These are phyloP conservation scores for Eucalyptus erythrocorys DNA, from an alignment of 345 rosid genomes.

Conservation along the genomic window DNA sequence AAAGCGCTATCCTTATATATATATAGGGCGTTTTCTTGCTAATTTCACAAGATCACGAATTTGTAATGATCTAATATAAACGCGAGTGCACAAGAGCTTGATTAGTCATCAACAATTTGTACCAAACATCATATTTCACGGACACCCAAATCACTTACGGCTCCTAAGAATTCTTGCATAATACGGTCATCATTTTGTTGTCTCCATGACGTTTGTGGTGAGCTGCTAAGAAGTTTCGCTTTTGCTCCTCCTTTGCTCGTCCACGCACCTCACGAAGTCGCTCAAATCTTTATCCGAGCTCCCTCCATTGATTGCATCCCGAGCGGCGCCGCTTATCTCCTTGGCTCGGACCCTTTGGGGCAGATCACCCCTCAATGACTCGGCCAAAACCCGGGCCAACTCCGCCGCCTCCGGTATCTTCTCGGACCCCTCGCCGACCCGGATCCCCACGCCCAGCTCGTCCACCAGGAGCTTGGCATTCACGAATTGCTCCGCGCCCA, in stretches of 20 bases:
- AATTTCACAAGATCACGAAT: too few species aligned
- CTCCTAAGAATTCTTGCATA: accelerated
- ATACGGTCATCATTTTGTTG: accelerated
- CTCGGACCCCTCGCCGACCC: slow-evolving; percentile 32
- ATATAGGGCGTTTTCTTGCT: too few species aligned
- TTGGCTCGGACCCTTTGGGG: slow-evolving; percentile 8
- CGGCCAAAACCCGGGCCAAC: slow-evolving; percentile 13
- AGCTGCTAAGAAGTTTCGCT: not conserved
- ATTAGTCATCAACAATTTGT: too few species aligned
- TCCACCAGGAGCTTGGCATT: slow-evolving; percentile 45
- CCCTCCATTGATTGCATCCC: slow-evolving; percentile 34
- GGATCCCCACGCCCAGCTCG: slow-evolving; percentile 33
- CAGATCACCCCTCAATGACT: not conserved
- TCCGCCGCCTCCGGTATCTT: slow-evolving; percentile 38
- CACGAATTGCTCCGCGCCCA: slow-evolving; percentile 62
- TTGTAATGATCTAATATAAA: too few species aligned
- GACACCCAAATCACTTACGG: accelerated
- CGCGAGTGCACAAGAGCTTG: too few species aligned
- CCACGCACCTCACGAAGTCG: not conserved
- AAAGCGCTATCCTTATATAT: too few species aligned
- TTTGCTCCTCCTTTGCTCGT: not conserved
- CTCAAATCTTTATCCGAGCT: slow-evolving; percentile 27
- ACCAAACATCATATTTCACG: too few species aligned
- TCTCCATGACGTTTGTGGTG: accelerated
- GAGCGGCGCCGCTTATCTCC: slow-evolving; percentile 12